Base-by-base conservation (phyloP, 2,329 filamentous ascomycete species). In the Chalaropsis thielavioides region DNA sequence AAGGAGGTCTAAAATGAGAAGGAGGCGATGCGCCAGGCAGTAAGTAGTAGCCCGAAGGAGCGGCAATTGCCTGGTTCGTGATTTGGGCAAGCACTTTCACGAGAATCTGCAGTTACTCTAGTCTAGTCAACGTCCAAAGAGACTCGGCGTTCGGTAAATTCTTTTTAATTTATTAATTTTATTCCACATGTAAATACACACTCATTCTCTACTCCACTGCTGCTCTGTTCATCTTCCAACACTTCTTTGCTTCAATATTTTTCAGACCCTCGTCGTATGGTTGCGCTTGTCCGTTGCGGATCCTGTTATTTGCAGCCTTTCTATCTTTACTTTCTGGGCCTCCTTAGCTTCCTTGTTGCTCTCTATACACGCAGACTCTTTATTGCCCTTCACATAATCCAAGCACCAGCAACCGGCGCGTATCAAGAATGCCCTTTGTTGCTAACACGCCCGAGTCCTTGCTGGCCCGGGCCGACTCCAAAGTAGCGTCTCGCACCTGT, bases 401-500 rank as follows among this genome's bases (percentile, higher is more conserved):
- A 7, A 8, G 24, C 27, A 31, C 15, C 43, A 15, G 41, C 41
- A 43, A 13, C 17, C 17, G 13, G 11, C 3, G 17, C 43, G 15
- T 19, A 46, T 19, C 31, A n/a, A 66, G 19, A 58, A 77, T 77
- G 76, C 75, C 75, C 66, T 77, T 76, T 68, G 72, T 77, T 66
- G 71, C 74, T 68, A 77, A 76, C 56, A 64, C 65, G 17, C 65
- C 65, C 15, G 65, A 67, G 59, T 67, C 62, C 13, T 44, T 59
- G 11, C 31, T 64, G 22, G 58, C 81, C 66, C 87, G 92, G 66
- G 85, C 85, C 71, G 92, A 96, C 78, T 95, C 90, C 62, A 90
- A 88, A 73, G 87, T 95, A 69, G 87, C 91, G 1, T 80, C 83
- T 0, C 87, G 86, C 13, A 96, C 92, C 73, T 99, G 94, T 76